These are phyloP conservation scores for Suillus variegatus DNA, from an alignment of 768 basidiomycete species.

Conservation along the genomic window DNA sequence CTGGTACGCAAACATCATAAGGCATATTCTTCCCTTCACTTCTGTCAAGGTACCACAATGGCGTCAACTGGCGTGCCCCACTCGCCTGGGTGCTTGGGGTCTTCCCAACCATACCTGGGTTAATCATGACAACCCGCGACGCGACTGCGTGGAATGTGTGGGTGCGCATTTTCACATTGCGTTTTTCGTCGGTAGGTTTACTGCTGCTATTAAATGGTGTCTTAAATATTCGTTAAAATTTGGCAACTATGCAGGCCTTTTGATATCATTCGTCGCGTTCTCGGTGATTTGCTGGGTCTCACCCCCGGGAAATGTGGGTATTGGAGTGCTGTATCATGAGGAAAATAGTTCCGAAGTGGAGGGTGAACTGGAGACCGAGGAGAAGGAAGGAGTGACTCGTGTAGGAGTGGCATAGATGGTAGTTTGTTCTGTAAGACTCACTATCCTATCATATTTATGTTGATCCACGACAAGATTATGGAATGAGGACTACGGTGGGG, in stretches of 20 bases:
- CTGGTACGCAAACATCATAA: conserved; percentile 7
- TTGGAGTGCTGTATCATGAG: background rate
- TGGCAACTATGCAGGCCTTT: background rate
- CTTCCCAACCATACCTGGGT: conserved; percentile 19
- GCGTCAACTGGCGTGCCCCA: conserved; percentile 14
- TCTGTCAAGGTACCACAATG: conserved; percentile 11
- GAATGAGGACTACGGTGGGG: background rate
- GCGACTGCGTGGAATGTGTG: conserved; percentile 17
- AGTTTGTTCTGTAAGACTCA: background rate
- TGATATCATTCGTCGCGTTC: background rate
- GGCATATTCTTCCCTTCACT: background rate
- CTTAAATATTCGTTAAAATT: background rate
- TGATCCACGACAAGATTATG: background rate
- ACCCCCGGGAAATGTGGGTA: background rate
- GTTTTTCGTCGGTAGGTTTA: conserved; percentile 17
- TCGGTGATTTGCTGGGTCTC: background rate
- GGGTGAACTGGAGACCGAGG: background rate
- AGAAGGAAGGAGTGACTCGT: background rate
- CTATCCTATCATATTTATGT: background rate
- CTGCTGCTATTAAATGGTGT: background rate
- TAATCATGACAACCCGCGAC: conserved; percentile 19
- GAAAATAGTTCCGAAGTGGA: background rate
- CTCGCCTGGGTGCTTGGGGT: conserved; percentile 15
- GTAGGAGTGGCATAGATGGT: background rate
- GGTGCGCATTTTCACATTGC: conserved; percentile 20